A percentile compares a stretch with the other conserved stretches of the same genome.
phyloP scores from a whole-genome alignment of 192 early-diverging fungal genomes.

The Coemansia sp. region DNA sequence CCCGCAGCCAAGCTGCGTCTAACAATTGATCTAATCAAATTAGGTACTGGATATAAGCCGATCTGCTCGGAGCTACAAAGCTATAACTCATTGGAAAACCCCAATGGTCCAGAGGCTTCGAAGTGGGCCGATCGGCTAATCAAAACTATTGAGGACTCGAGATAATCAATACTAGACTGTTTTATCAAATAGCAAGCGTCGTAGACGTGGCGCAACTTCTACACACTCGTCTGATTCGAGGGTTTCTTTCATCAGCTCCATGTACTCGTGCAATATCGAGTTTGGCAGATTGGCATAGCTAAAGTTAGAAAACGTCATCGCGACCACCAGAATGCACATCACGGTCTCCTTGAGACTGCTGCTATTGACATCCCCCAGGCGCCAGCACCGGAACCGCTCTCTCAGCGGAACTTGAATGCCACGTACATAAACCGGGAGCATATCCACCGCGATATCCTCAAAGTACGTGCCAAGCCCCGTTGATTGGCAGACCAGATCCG shows the following conservation, averaged over 20 bases:
- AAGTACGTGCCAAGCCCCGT: background rate
- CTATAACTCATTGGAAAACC: too few species aligned
- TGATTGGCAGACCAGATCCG: background rate
- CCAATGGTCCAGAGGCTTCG: too few species aligned
- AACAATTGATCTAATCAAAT: background rate
- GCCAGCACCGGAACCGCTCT: conserved; percentile 4
- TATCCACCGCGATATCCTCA: background rate
- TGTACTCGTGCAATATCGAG: background rate
- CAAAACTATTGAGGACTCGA: background rate
- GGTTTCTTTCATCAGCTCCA: background rate
- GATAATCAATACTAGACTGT: background rate
- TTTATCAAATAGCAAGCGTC: background rate
- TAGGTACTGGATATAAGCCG: too few species aligned
- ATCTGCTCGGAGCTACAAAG: too few species aligned
- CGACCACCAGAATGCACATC: background rate
- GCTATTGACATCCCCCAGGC: background rate
- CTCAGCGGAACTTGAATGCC: background rate
- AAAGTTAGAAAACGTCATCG: background rate
- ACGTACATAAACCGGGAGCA: background rate
- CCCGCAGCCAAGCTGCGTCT: background rate
- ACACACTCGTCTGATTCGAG: background rate
- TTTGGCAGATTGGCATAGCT: background rate
- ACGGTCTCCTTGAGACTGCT: background rate
- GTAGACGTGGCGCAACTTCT: background rate
- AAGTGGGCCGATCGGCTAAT: too few species aligned